Conservation (phyloP, 495 filamentous ascomycete genomes). For the Hypoxylon perforatum region DNA sequence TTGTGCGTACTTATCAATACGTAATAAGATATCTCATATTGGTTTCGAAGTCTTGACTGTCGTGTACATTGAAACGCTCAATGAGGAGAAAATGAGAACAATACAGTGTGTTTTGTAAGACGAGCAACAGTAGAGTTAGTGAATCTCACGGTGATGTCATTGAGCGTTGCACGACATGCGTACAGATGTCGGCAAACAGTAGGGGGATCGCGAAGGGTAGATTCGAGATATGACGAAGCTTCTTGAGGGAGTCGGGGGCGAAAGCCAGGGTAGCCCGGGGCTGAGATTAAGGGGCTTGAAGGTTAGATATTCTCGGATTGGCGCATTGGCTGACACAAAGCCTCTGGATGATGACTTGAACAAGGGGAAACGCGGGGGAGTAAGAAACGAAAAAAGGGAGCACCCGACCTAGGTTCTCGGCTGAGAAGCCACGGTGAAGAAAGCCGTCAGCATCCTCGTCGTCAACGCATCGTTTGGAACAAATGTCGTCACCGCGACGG, state of each 20-base stretch:
- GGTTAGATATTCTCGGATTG: constrained; percentile 15
- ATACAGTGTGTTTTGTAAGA: not conserved
- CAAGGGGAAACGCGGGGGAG: constrained; percentile 20
- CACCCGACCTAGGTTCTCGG: not conserved
- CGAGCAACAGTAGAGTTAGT: not conserved
- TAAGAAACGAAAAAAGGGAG: constrained; percentile 8
- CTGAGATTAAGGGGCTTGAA: constrained; percentile 32
- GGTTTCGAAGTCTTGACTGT: constrained; percentile 14
- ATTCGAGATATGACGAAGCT: constrained; percentile 41
- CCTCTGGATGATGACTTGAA: constrained; percentile 3
- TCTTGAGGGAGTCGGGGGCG: constrained; percentile 3
- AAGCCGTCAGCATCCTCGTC: not conserved
- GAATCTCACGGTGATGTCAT: constrained; percentile 34
- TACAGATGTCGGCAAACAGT: constrained; percentile 25
- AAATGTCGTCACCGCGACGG: constrained; percentile 36
- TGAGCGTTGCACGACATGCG: constrained; percentile 30
- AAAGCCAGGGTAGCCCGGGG: not conserved
- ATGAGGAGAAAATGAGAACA: constrained; percentile 15
- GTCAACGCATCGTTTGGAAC: constrained; percentile 5
- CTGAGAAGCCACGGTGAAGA: constrained; percentile 23
- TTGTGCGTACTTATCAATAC: not conserved
- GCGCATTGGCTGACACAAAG: constrained; percentile 27
- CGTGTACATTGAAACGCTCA: constrained; percentile 19
- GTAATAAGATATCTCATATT: constrained; percentile 18
- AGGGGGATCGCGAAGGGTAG: constrained; percentile 26